Percentiles rank a stretch among this genome's conserved stretches.
These are phyloP conservation scores for Penicillium sp. DNA, from an alignment of 2,329 filamentous ascomycete species.

Conservation along the genomic window DNA sequence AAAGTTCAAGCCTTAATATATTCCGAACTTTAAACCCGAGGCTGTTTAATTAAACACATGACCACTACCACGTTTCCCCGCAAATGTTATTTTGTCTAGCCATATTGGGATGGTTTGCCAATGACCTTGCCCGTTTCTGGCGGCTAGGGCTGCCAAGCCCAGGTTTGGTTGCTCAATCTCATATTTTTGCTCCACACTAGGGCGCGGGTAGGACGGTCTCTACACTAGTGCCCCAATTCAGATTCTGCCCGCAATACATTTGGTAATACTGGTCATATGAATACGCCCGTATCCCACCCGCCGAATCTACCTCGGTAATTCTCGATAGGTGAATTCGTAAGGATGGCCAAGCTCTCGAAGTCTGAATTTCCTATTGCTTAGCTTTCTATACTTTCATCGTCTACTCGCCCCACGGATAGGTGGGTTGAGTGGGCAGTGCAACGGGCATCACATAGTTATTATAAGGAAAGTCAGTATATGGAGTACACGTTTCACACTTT, in stretches of 20 bases:
- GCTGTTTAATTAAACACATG: neutral
- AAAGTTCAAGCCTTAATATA: neutral
- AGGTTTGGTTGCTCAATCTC: neutral
- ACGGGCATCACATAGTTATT: neutral
- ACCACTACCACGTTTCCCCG: neutral
- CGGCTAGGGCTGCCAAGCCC: neutral
- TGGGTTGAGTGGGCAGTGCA: too few species aligned
- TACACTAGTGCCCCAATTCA: neutral
- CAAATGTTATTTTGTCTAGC: neutral
- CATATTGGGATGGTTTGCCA: neutral
- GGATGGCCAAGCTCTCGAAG: too few species aligned
- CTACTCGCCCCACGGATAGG: neutral
- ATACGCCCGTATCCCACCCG: too few species aligned
- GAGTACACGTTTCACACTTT: neutral
- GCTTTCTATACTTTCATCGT: too few species aligned
- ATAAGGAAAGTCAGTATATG: neutral
- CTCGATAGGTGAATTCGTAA: too few species aligned
- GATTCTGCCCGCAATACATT: neutral
- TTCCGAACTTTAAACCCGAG: neutral
- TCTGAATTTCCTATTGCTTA: too few species aligned
- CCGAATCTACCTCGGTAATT: too few species aligned
- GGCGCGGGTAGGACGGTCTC: neutral
- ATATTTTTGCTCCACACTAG: neutral
- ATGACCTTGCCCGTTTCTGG: too few species aligned
- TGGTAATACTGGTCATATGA: neutral